Evolutionary conservation across 495 filamentous ascomycete species (phyloP).

Genomic region (Amorphotheca resinae): DNA sequence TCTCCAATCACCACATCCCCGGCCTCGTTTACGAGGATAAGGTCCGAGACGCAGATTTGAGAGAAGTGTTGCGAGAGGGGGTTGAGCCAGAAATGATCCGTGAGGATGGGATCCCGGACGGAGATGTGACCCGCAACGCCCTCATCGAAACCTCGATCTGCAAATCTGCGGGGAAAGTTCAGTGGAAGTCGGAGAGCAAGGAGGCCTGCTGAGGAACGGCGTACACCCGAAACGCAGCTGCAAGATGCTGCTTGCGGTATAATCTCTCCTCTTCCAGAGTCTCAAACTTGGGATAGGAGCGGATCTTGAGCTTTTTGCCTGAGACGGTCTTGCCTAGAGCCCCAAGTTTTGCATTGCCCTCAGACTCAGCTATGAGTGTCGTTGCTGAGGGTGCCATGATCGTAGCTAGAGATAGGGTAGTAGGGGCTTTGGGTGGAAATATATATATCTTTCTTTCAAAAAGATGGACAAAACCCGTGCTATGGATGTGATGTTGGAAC

Average conservation of each 20-base stretch:
- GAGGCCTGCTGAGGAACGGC: neutral
- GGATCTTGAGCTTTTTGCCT: slow-evolving; percentile 33
- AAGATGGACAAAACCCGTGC: neutral
- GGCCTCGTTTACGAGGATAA: slow-evolving; percentile 40
- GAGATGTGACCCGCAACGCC: slow-evolving; percentile 54
- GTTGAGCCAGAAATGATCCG: slow-evolving; percentile 41
- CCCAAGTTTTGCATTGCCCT: slow-evolving; percentile 20
- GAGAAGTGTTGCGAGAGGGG: slow-evolving; percentile 46
- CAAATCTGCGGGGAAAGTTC: slow-evolving; percentile 29
- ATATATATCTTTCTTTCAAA: neutral
- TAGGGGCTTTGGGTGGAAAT: neutral
- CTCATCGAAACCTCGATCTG: slow-evolving; percentile 56
- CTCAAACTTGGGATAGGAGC: slow-evolving; percentile 45
- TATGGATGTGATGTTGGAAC: no score
- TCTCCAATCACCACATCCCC: slow-evolving; percentile 36
- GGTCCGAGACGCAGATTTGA: slow-evolving; percentile 36
- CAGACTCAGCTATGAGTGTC: slow-evolving; percentile 2
- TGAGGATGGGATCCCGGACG: slow-evolving; percentile 33
- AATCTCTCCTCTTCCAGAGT: slow-evolving; percentile 46
- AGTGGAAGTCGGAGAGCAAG: neutral
- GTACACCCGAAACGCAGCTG: slow-evolving; percentile 52
- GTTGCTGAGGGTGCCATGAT: slow-evolving; percentile 15
- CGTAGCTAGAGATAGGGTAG: no score
- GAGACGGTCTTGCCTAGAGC: slow-evolving; percentile 25
- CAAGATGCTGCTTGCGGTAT: slow-evolving; percentile 60